These are phyloP conservation scores for Tetracladium setigerum DNA, from an alignment of 495 filamentous ascomycete species.

Conservation along the genomic window DNA sequence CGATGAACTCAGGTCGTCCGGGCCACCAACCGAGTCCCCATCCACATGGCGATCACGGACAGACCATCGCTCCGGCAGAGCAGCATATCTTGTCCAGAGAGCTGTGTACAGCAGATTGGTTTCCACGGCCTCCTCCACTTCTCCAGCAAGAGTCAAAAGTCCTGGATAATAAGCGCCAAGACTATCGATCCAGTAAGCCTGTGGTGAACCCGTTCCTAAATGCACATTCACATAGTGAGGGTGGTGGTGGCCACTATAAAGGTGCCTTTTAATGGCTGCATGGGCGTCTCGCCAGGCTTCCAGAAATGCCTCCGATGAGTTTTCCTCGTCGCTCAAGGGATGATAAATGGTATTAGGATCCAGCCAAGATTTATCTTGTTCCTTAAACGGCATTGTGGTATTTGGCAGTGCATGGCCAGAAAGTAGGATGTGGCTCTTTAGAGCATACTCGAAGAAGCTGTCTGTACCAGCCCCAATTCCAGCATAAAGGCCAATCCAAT, in stretches of 20 bases:
- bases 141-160: conserved; percentile 76
- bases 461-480: conserved; percentile 95
- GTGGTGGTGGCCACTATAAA: conserved; percentile 66
- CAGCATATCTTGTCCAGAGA: conserved; percentile 88
- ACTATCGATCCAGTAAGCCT: conserved; percentile 91
- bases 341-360: conserved; percentile 48
- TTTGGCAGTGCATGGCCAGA: conserved; percentile 59
- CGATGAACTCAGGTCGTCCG: conserved; percentile 89
- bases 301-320: conserved; percentile 70
- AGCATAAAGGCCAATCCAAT: conserved; percentile 80
- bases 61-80: conserved; percentile 91
- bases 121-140: conserved; percentile 82
- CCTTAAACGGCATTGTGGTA: conserved; percentile 20
- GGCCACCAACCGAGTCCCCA: conserved; percentile 90
- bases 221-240: conserved; percentile 91
- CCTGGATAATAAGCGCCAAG: conserved; percentile 93
- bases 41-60: conserved; percentile 79
- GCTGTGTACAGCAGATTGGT: conserved; percentile 86
- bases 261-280: conserved; percentile 75
- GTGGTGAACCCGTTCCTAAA: conserved; percentile 67
- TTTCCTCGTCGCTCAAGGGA: conserved; percentile 55
- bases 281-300: conserved; percentile 82
- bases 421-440: conserved; percentile 86
- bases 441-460: conserved; percentile 96
- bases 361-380: conserved; percentile 30